These are phyloP conservation scores for Diaporthe citrichinensis DNA, from an alignment of 2,329 filamentous ascomycete genomes.

Conservation along the genomic window DNA sequence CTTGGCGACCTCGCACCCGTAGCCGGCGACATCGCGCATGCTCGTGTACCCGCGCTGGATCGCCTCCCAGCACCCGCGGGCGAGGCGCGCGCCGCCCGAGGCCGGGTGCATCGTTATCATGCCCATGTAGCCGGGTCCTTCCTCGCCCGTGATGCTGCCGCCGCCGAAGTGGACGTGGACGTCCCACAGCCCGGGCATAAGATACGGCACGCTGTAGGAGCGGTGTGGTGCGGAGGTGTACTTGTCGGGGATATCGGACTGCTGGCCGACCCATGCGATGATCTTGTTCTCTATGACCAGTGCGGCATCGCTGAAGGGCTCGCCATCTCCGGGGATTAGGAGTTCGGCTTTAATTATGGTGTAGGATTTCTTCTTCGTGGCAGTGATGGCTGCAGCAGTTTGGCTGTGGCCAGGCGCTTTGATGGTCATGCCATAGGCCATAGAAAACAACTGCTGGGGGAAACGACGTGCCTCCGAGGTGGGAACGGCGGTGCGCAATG, in stretches of 20 bases:
- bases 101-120: conserved; percentile 51
- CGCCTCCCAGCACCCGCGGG: conserved; percentile 54
- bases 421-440: conserved; percentile 37
- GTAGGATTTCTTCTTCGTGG: conserved; percentile 48
- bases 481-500: not conserved
- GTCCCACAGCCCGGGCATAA: conserved; percentile 55
- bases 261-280: conserved; percentile 56
- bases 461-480: not conserved
- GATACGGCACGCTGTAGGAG: conserved; percentile 47
- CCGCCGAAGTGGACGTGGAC: conserved; percentile 52
- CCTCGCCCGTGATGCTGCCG: conserved; percentile 40
- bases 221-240: conserved; percentile 49
- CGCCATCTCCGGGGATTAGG: conserved; percentile 56
- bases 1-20: conserved; percentile 50
- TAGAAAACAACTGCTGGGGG: conserved; percentile 36
- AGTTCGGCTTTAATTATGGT: conserved; percentile 53
- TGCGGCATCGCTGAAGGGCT: conserved; percentile 51
- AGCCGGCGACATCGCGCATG: conserved; percentile 52
- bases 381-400: conserved; percentile 8
- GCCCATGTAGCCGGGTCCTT: conserved; percentile 40
- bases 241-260: conserved; percentile 47
- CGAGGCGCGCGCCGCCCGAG: conserved; percentile 50
- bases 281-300: conserved; percentile 54
- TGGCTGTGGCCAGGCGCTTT: not conserved
- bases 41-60: conserved; percentile 56